Evolutionary conservation across 129 eudicot species (phyloP), one percentile per base, ranked within the genome.

Genomic region (Chrysanthemum makinoi): DNA sequence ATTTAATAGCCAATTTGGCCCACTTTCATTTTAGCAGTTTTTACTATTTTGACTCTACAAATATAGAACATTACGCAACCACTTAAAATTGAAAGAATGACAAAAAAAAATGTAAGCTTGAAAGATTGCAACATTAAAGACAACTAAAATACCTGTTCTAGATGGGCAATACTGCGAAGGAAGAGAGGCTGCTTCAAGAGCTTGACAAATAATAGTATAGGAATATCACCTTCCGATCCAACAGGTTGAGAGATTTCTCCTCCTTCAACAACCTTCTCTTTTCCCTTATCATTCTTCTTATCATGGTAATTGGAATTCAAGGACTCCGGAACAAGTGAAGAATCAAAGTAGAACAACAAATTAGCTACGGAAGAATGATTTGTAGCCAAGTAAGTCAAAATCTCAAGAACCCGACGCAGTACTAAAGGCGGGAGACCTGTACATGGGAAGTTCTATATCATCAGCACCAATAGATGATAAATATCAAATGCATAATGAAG

Each of bases 381-480:
- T 50, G 92, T 90, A 48, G 99, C 97, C 80, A 94, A 72, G 75
- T 83, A 94, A 10, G 95, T 86, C 86, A 94, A 67, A 79, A 86
- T 88, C 83, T 94, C 99, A 55, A 94, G 95, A 4, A 86, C 83
- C 61, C 96, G 90, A 5, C 96, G 93, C 79, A 90, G 77, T 53
- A 94, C 99, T 72, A 90, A 76, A 12, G 99, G 99, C 50, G 99
- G 99, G 74, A 94, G 91, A 72, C 99, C 99, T 93, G 86, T 67
- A 79, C 59, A 75, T 48, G 48, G 17, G 43, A 70, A 69, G 50
- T 58, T 9, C 4, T 26, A 3, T 46, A n/a, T 66, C 44, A 48
- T 46, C 53, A 79, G 47, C 63, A 24, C 30, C 62, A 77, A 67
- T 60, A 70, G 4, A 63, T 48, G 64, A 24, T 26, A 51, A 43